Base-by-base conservation (phyloP, 202 grass and related monocot genomes). In the Musa balbisiana region DNA sequence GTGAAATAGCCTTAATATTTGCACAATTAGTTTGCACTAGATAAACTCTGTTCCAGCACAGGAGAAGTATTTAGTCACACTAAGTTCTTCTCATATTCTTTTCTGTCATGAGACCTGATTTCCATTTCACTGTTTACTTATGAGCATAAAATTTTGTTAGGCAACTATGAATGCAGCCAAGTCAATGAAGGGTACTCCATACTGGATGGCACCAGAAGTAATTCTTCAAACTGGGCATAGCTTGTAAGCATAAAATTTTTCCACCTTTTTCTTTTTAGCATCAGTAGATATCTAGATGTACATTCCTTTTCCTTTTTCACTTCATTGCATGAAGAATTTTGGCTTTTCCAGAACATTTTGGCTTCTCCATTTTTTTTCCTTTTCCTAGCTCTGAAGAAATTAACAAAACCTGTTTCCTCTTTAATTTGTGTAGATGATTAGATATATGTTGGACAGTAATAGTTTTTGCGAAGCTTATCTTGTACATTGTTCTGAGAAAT, bases 161-260 rank as follows among this genome's bases (percentile, higher is more conserved):
- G 95, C 95, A 82, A 98, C 95, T 70, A 84, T 98, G 79, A 93
- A 91, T 82, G 95, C 95, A 55, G 91, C 91, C 56, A 98, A 98
- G 86, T 94, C 95, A 67, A 93, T 94, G 88, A 98, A 94, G 84
- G 95, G 95, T 62, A 94, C 95, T n/a, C 88, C 95, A 14, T 87
- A 92, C 52, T 98, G 95, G 95, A 98, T 98, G 95, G 95, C 95
- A 64, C 95, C 95, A 83, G 95, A 98, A 98, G 91, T 98, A 33
- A 98, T 98, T 83, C 86, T 94, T 26, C 86, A 90, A 67, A 98
- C 88, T 78, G 91, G 95, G 51, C 86, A 98, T 85, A 98, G 83
- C 81, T 98, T 98, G 95, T 98, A 94, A 83, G 91, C 27, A 16
- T 6, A 50, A 13, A 51, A 14, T 0, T 23, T 33, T 15, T 52